Evolutionary conservation across 805 yeast genomes (phyloP).

Genomic region (Candida takata): DNA sequence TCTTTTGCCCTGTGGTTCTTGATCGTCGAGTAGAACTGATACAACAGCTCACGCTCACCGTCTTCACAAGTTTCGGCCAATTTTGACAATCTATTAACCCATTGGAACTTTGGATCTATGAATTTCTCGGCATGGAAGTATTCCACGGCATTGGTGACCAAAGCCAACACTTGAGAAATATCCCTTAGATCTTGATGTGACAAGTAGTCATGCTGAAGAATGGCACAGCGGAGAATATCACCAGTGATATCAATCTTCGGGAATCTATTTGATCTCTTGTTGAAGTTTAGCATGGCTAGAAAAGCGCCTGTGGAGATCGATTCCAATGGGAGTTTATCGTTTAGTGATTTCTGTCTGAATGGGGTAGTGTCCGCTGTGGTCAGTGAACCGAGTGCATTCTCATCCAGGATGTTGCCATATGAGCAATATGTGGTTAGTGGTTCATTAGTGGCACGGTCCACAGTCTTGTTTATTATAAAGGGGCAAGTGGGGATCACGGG

Average conservation of each 20-base stretch:
- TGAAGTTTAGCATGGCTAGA: conserved; percentile 6
- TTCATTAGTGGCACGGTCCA: conserved; percentile 1
- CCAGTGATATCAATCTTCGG: conserved; percentile 5
- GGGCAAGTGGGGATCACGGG: conserved; percentile 16
- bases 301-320: conserved; percentile 3
- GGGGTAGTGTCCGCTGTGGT: neutral
- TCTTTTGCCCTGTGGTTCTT: no score
- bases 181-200: neutral
- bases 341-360: neutral
- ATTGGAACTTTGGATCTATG: neutral
- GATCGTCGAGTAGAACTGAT: no score
- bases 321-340: neutral
- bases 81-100: neutral
- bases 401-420: neutral
- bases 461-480: conserved; percentile 5
- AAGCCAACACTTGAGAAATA: conserved; percentile 1
- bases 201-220: conserved; percentile 5
- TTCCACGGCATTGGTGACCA: conserved; percentile 2
- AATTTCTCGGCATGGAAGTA: conserved; percentile 1
- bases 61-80: no score
- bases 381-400: neutral
- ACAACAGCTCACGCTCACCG: no score
- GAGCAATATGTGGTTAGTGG: conserved; percentile 3
- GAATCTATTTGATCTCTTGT: neutral
- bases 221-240: conserved; percentile 8